phyloP scores from a whole-genome alignment of 2,329 filamentous ascomycete species.

The Botrytis tulipae region DNA sequence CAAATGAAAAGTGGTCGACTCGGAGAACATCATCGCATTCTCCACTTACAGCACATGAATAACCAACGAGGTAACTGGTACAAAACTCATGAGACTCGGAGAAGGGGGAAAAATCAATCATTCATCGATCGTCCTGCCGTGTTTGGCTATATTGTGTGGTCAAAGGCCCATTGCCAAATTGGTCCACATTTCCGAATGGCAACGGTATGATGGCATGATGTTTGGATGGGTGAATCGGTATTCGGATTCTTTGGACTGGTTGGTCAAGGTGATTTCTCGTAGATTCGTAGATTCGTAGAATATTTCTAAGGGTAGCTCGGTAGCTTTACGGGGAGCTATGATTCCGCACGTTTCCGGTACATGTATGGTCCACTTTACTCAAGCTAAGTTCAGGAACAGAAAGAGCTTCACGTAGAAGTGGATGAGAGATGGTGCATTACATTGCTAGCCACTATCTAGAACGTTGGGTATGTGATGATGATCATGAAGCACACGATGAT shows the following conservation, averaged over 20 bases:
- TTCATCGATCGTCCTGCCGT: neutral
- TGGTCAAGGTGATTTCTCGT: neutral
- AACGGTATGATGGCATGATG: neutral
- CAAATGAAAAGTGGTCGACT: slow-evolving; percentile 15
- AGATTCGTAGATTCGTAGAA: neutral
- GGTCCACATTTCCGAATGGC: slow-evolving; percentile 3
- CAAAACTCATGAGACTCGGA: slow-evolving; percentile 3
- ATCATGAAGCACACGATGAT: neutral
- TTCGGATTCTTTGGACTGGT: neutral
- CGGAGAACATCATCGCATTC: neutral
- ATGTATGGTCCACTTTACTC: neutral
- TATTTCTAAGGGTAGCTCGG: neutral
- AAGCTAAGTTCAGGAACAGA: neutral
- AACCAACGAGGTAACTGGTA: neutral
- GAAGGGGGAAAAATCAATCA: neutral
- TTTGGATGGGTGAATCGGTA: neutral
- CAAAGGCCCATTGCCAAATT: neutral
- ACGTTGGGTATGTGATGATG: neutral
- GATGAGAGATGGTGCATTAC: neutral
- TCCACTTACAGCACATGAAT: neutral
- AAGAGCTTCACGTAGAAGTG: neutral
- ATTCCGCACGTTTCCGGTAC: neutral
- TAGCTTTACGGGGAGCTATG: slow-evolving; percentile 5
- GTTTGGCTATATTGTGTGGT: neutral
- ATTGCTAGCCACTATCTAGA: neutral